Evolutionary conservation across 768 basidiomycete species (phyloP).

Genomic region (Punctularia strigosozonata): DNA sequence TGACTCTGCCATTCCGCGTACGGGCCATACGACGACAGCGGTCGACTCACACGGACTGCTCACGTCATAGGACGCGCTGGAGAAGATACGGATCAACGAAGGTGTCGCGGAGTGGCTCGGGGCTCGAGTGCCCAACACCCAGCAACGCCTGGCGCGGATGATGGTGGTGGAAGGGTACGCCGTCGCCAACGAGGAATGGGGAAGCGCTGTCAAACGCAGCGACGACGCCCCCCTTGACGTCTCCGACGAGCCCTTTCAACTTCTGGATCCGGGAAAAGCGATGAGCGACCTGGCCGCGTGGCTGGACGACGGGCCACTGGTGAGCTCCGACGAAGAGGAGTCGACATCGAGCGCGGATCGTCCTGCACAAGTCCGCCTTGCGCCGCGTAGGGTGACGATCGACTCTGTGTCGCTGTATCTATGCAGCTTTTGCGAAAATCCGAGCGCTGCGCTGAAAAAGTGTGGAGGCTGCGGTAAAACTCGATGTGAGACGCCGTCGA

Average conservation of each 20-base stretch:
- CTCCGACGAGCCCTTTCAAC: too few relatives aligned
- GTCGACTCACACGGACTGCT: too few relatives aligned
- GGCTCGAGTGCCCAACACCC: slow-evolving; percentile 34
- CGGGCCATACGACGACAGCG: too few relatives aligned
- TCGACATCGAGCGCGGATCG: slow-evolving; percentile 11
- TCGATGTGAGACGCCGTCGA: too few relatives aligned
- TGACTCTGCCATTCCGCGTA: slow-evolving; percentile 5
- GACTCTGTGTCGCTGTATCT: slow-evolving; percentile 42
- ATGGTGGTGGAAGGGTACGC: slow-evolving; percentile 36
- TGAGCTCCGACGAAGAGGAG: slow-evolving; percentile 23
- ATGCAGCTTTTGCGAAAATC: slow-evolving; percentile 57
- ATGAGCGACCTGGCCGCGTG: slow-evolving; percentile 50
- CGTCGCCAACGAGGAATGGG: slow-evolving; percentile 35
- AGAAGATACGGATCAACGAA: slow-evolving; percentile 38
- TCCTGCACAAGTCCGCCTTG: too few relatives aligned
- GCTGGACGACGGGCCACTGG: slow-evolving; percentile 37
- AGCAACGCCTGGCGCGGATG: slow-evolving; percentile 39
- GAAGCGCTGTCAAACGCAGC: slow-evolving; percentile 25
- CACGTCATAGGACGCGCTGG: slow-evolving; percentile 22
- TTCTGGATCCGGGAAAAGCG: slow-evolving; percentile 25
- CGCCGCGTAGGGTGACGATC: slow-evolving; percentile 32
- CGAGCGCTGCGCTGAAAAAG: slow-evolving; percentile 43
- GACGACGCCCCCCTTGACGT: slow-evolving; percentile 22
- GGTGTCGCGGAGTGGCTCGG: slow-evolving; percentile 38
- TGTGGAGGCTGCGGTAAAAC: slow-evolving; percentile 32